Percentiles rank a stretch among this genome's conserved stretches.
Evolutionary conservation across 108 stramenopile genomes (phyloP).

Genomic region (Asterionellopsis glacialis): DNA sequence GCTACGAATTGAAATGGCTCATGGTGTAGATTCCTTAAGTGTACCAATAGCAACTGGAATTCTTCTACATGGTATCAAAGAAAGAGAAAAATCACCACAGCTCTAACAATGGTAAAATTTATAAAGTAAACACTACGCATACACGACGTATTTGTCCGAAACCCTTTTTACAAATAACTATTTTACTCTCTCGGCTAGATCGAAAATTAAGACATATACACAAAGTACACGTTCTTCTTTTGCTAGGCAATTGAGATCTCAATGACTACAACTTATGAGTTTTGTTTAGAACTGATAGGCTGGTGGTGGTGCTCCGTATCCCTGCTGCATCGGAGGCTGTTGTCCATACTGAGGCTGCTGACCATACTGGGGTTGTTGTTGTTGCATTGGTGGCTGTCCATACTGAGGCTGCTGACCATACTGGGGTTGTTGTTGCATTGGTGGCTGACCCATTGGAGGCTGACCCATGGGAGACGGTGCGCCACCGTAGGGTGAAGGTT

Average conservation of each 20-base stretch:
- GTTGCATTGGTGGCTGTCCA: slow-evolving; percentile 27
- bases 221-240: too few species aligned
- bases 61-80: slow-evolving; percentile 54
- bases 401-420: slow-evolving; percentile 30
- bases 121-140: not conserved
- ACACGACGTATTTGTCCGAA: slow-evolving; percentile 15
- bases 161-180: too few species aligned
- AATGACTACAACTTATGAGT: not conserved
- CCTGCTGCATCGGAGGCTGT: slow-evolving; percentile 18
- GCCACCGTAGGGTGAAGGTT: slow-evolving; percentile 26
- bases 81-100: not conserved
- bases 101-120: too few species aligned
- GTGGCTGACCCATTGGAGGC: slow-evolving; percentile 18
- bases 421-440: slow-evolving; percentile 17
- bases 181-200: too few species aligned
- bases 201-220: too few species aligned
- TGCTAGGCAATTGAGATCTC: too few species aligned
- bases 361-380: slow-evolving; percentile 19
- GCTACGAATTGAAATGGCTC: slow-evolving; percentile 52
- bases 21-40: slow-evolving; percentile 64
- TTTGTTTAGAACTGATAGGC: slow-evolving; percentile 11
- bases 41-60: slow-evolving; percentile 70
- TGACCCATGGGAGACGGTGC: slow-evolving; percentile 6
- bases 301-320: not conserved
- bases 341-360: slow-evolving; percentile 54